Evolutionary conservation across 163 green algal genomes (phyloP), one percentile per base, ranked within the genome.

Genomic region (Scenedesmus sp.): DNA sequence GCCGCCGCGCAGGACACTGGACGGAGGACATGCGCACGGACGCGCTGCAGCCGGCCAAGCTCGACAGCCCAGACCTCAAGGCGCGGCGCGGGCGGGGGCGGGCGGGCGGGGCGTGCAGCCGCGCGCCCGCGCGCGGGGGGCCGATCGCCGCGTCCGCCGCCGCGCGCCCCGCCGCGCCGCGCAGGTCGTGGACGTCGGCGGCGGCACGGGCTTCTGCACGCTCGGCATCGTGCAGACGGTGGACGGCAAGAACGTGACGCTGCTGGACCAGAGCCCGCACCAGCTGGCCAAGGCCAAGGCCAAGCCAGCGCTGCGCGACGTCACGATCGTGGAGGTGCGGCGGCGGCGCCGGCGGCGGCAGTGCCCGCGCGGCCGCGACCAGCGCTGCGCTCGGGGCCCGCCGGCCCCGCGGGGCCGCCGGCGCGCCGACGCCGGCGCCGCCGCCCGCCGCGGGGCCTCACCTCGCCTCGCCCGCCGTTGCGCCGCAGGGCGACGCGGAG

Each of bases 121-220:
- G n/a, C n/a, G n/a, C n/a, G n/a, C n/a, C n/a, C n/a, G n/a, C n/a
- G n/a, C n/a, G n/a, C n/a, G n/a, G n/a, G n/a, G n/a, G n/a, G n/a
- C n/a, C n/a, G n/a, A n/a, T n/a, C n/a, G n/a, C 20, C 34, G 22
- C 75, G 74, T 47, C 39, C 39, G 7, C 14, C 24, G 53, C 24
- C 14, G 5, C 10, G 22, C 14, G 10, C 9, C 22, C 53, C 10
- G 39, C 39, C 39, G 39, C 39, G 39, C 10, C 39, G 10, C 39
- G 10, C 84, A 94, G 87, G 94, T 98, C 11, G 91, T 96, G 44
- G 95, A 98, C 66, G 95, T 98, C 11, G 95, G 95, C n/a, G 95
- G 93, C 11, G 95, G 95, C 45, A 98, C 94, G 1, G 95, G 95
- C n/a, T 98, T 98, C 84, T 96, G 89, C 82, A 98, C 95, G 2